Evolutionary conservation across 306 rosid genomes (phyloP).

Genomic region (Quercus berberidifolia): DNA sequence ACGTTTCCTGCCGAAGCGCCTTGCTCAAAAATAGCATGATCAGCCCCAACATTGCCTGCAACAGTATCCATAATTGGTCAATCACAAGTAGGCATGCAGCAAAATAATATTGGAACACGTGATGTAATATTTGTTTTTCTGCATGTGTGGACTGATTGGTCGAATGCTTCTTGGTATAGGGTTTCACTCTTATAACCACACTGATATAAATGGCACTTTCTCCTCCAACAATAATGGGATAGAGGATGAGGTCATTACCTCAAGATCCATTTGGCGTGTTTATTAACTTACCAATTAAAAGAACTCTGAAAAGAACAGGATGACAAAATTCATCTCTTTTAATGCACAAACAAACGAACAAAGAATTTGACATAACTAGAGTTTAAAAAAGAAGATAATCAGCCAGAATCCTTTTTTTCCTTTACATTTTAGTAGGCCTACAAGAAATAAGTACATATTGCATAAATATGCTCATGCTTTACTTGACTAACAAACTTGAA

Average conservation of each 20-base stretch:
- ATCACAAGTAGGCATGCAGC: background rate
- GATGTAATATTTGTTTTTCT: background rate
- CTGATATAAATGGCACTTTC: background rate
- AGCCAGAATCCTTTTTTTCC: background rate
- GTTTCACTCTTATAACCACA: background rate
- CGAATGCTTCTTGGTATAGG: too few relatives aligned
- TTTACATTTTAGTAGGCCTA: too few relatives aligned
- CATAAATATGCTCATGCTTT: too few relatives aligned
- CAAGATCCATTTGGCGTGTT: too few relatives aligned
- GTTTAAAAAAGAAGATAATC: background rate
- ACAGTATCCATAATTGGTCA: conserved; percentile 5
- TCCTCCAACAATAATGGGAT: too few relatives aligned
- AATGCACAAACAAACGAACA: background rate
- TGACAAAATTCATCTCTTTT: background rate
- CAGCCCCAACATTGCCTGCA: conserved; percentile 93
- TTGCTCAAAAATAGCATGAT: conserved; percentile 90
- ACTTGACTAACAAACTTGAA: too few relatives aligned
- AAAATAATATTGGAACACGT: background rate
- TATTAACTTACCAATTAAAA: too few relatives aligned
- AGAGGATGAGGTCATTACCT: too few relatives aligned
- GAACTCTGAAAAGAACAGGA: too few relatives aligned
- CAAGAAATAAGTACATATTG: too few relatives aligned
- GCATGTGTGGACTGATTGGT: background rate
- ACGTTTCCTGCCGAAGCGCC: conserved; percentile 98
- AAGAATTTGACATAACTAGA: background rate